A percentile compares a stretch with the other conserved stretches of the same genome.
phyloP scores from a whole-genome alignment of 192 early-diverging fungal species.

The Chytriomyces sp. region DNA sequence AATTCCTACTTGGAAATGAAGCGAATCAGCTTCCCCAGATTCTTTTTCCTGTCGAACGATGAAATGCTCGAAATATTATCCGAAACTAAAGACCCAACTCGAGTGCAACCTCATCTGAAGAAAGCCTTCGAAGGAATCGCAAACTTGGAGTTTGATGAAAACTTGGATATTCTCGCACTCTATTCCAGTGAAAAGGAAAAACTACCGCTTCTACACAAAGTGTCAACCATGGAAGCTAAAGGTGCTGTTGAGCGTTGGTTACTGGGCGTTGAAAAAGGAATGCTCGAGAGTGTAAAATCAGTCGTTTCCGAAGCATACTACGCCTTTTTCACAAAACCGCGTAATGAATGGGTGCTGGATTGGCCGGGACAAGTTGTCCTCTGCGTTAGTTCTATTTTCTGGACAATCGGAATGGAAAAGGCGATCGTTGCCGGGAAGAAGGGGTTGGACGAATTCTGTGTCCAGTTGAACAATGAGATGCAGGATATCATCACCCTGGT shows the following conservation, averaged over 20 bases:
- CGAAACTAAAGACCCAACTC: slow-evolving; percentile 67
- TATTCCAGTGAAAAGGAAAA: slow-evolving; percentile 64
- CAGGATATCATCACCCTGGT: slow-evolving; percentile 65
- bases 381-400: slow-evolving; percentile 64
- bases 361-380: slow-evolving; percentile 72
- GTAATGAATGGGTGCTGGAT: slow-evolving; percentile 67
- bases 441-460: slow-evolving; percentile 56
- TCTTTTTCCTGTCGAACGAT: slow-evolving; percentile 72
- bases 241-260: slow-evolving; percentile 71
- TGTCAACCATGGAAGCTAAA: slow-evolving; percentile 66
- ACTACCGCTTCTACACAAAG: slow-evolving; percentile 53
- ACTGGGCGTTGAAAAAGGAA: slow-evolving; percentile 56
- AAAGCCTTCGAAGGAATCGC: slow-evolving; percentile 71
- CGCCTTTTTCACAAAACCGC: slow-evolving; percentile 54
- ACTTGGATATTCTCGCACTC: slow-evolving; percentile 60
- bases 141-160: slow-evolving; percentile 61
- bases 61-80: slow-evolving; percentile 73
- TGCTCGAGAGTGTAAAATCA: slow-evolving; percentile 62
- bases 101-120: slow-evolving; percentile 70
- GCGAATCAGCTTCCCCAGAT: slow-evolving; percentile 64
- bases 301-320: slow-evolving; percentile 54
- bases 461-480: slow-evolving; percentile 57
- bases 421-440: slow-evolving; percentile 57
- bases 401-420: slow-evolving; percentile 62
- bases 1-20: slow-evolving; percentile 69